These are phyloP conservation scores for Vigna angularis DNA, from an alignment of 306 rosid species.

Conservation along the genomic window DNA sequence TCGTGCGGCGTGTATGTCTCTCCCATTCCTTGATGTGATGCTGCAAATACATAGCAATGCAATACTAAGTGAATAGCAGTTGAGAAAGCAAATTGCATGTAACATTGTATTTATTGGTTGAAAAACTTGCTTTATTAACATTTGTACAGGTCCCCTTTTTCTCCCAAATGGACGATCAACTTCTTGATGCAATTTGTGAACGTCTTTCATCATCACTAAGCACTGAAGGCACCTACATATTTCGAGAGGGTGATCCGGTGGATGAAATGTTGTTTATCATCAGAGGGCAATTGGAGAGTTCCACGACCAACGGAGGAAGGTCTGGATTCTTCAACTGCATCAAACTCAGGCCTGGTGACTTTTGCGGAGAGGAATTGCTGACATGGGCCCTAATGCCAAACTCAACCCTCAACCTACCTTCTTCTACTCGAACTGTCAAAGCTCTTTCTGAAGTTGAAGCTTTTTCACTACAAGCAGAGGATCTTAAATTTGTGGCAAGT, in stretches of 20 bases:
- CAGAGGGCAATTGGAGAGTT: slow-evolving; percentile 89
- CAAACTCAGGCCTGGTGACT: slow-evolving; percentile 83
- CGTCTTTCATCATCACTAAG: slow-evolving; percentile 79
- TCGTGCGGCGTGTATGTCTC: slow-evolving; percentile 80
- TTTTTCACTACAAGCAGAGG: slow-evolving; percentile 82
- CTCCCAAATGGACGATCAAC: slow-evolving; percentile 97
- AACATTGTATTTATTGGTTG: background rate
- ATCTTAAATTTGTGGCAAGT: slow-evolving; percentile 73
- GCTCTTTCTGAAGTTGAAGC: slow-evolving; percentile 88
- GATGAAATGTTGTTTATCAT: slow-evolving; percentile 87
- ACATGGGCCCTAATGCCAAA: slow-evolving; percentile 94
- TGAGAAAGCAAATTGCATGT: slow-evolving; percentile 5
- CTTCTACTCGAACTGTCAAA: slow-evolving; percentile 79
- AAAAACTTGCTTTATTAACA: slow-evolving; percentile 1
- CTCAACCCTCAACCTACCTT: slow-evolving; percentile 74
- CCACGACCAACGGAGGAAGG: slow-evolving; percentile 89
- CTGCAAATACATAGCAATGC: slow-evolving; percentile 1
- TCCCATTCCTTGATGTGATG: background rate
- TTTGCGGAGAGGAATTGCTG: slow-evolving; percentile 85
- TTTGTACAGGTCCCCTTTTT: slow-evolving; percentile 81
- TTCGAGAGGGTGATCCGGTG: slow-evolving; percentile 81
- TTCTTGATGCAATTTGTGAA: slow-evolving; percentile 93
- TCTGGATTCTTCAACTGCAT: slow-evolving; percentile 83
- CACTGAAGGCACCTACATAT: slow-evolving; percentile 74
- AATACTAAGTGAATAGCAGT: background rate